Evolutionary conservation across 108 stramenopile genomes (phyloP).

Genomic region (Nitzschia putrida): DNA sequence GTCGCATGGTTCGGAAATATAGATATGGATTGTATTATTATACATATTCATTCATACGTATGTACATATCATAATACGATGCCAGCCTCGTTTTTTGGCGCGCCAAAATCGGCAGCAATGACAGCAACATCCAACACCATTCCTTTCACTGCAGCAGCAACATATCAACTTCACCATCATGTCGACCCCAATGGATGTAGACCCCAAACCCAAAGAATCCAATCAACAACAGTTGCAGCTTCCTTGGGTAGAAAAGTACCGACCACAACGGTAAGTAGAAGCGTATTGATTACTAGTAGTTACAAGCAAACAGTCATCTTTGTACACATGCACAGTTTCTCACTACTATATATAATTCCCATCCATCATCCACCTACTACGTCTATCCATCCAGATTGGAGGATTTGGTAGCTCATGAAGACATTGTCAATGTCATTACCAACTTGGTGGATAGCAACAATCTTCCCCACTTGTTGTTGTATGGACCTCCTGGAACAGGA

Average conservation of each 20-base stretch:
- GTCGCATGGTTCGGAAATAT: no score
- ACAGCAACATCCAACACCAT: no score
- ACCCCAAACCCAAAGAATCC: conserved; percentile 1
- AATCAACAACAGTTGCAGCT: conserved; percentile 35
- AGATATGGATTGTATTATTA: no score
- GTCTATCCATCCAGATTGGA: conserved; percentile 73
- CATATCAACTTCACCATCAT: no score
- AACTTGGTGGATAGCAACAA: conserved; percentile 88
- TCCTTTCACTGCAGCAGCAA: no score
- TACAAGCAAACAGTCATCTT: background rate
- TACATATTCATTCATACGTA: no score
- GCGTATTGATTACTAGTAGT: background rate
- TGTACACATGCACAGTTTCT: background rate
- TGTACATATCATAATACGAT: no score
- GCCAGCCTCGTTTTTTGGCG: no score
- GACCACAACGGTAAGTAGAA: conserved; percentile 64
- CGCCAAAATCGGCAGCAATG: no score
- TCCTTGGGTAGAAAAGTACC: conserved; percentile 98
- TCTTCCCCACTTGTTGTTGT: conserved; percentile 89
- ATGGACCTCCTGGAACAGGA: conserved; percentile 92
- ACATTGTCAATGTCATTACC: conserved; percentile 81
- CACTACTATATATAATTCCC: conserved; percentile 1
- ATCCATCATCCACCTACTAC: background rate
- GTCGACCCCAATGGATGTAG: conserved; percentile 13
- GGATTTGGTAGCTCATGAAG: conserved; percentile 93